Evolutionary conservation across 495 filamentous ascomycete species (phyloP), one percentile per base, ranked within the genome.

Genomic region (Hypoxylon lienhwacheense): DNA sequence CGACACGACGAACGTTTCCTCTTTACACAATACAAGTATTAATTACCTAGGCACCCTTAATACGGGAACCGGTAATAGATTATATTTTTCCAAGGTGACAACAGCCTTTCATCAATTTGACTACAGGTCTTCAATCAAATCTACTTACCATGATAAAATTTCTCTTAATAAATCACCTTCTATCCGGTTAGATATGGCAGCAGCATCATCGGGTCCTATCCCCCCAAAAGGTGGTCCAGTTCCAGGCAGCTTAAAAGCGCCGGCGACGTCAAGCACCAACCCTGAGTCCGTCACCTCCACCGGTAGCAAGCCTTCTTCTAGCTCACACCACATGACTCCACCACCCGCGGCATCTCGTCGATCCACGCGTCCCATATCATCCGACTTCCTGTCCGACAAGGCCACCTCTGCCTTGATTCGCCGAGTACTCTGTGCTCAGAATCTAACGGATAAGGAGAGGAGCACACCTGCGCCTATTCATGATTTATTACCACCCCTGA

Each of bases 401-500:
- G 71, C 78, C 14, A 82, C 79, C 2, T 60, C 71, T 17, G 67
- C 73, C 47, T 68, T 82, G 24, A 75, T 81, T 65, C 74, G 78
- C 17, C 72, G 76, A 24, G 73, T 68, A 29, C 71, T 81, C 41
- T 81, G 78, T 59, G 69, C 68, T 32, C 71, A 75, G 42, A 68
- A 74, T n/a, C 61, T 69, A 25, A 65, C 69, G 31, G 74, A 77
- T 68, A 75, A 73, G 52, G 77, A 66, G 44, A 65, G 55, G 55
- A 61, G 47, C 29, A 61, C 73, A 17, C 66, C 73, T 16, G 55
- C 66, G 17, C 69, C 77, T 6, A 75, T 95, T 49, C 82, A 92
- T 39, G 89, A 91, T 55, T 75, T 96, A 20, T 71, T 98, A 31
- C 93, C 92, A 26, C 90, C 91, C 15, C 80, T 98, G 58, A 96